phyloP scores from a whole-genome alignment of 2,329 filamentous ascomycete species.

The Penicillium sp. region DNA sequence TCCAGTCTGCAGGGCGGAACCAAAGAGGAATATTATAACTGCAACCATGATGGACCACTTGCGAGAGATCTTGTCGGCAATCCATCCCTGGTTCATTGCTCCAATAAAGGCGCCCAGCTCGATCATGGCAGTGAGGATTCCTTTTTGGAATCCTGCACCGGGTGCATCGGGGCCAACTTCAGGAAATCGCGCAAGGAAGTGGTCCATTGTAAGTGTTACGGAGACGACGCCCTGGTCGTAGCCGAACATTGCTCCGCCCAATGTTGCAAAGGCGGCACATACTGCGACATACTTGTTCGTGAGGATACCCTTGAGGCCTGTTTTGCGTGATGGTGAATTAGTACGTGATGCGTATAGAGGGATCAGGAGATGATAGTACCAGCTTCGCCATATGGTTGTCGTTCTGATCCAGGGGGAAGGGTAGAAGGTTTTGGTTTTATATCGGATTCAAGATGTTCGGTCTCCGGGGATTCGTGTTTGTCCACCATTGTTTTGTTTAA shows the following conservation, averaged over 20 bases:
- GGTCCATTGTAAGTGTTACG: conserved; percentile 50
- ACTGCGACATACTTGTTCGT: conserved; percentile 48
- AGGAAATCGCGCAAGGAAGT: conserved; percentile 46
- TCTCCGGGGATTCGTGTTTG: neutral
- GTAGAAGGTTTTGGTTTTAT: neutral
- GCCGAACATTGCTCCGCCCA: conserved; percentile 49
- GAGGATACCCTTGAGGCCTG: conserved; percentile 46
- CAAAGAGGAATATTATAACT: conserved; percentile 50
- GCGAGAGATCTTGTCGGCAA: conserved; percentile 51
- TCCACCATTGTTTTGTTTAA: neutral
- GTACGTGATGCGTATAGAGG: neutral
- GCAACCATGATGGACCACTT: conserved; percentile 52
- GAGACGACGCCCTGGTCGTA: conserved; percentile 45
- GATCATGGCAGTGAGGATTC: conserved; percentile 52
- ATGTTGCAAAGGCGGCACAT: conserved; percentile 48
- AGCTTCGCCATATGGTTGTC: conserved; percentile 1
- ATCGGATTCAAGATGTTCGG: conserved; percentile 1
- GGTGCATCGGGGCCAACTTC: conserved; percentile 38
- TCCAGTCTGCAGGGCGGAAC: conserved; percentile 50
- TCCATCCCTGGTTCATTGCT: conserved; percentile 45
- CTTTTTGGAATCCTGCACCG: conserved; percentile 38
- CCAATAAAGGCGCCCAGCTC: conserved; percentile 49
- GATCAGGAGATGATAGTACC: neutral
- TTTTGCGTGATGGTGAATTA: neutral
- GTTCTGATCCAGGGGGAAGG: neutral